These are phyloP conservation scores for Ustilago nuda DNA, from an alignment of 1,284 basidiomycete species.

Conservation along the genomic window DNA sequence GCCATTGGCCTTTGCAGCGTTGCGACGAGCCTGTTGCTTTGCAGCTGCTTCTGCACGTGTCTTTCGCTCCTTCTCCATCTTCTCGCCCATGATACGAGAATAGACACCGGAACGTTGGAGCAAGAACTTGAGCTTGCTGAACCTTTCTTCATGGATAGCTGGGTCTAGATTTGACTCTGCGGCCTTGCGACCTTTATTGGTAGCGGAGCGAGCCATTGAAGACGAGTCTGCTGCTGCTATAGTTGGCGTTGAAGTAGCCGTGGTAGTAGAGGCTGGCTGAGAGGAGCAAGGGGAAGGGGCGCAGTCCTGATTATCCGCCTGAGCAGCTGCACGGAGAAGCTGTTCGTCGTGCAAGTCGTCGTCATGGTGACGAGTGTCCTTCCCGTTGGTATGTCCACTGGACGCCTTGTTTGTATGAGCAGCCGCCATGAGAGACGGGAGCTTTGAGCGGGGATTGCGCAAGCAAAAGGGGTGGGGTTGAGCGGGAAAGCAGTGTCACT, in stretches of 20 bases:
- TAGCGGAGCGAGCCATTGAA: slow-evolving; percentile 27
- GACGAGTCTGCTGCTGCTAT: slow-evolving; percentile 15
- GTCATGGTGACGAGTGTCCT: slow-evolving; percentile 24
- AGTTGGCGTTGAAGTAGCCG: background rate
- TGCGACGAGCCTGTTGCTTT: slow-evolving; percentile 34
- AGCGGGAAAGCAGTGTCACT: slow-evolving; percentile 10
- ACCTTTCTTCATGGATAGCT: slow-evolving; percentile 49
- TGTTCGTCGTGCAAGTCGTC: slow-evolving; percentile 73
- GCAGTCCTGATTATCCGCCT: slow-evolving; percentile 35
- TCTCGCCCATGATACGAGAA: slow-evolving; percentile 66
- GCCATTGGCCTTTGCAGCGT: slow-evolving; percentile 19
- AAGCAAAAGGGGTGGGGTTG: background rate
- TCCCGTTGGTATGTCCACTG: slow-evolving; percentile 23
- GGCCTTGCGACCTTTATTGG: slow-evolving; percentile 15
- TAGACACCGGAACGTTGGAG: slow-evolving; percentile 65
- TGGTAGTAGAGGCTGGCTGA: slow-evolving; percentile 9
- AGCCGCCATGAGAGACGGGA: slow-evolving; percentile 18
- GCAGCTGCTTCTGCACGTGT: slow-evolving; percentile 39
- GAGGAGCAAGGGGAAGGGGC: slow-evolving; percentile 11
- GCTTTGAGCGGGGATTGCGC: slow-evolving; percentile 5
- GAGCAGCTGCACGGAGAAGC: slow-evolving; percentile 53
- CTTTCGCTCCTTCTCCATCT: slow-evolving; percentile 58
- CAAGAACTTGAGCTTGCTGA: slow-evolving; percentile 62
- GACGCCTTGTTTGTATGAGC: slow-evolving; percentile 6
- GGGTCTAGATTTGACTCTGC: slow-evolving; percentile 38